Evolutionary conservation across 2,329 filamentous ascomycete species (phyloP).

Genomic region (Drechmeria coniospora): DNA sequence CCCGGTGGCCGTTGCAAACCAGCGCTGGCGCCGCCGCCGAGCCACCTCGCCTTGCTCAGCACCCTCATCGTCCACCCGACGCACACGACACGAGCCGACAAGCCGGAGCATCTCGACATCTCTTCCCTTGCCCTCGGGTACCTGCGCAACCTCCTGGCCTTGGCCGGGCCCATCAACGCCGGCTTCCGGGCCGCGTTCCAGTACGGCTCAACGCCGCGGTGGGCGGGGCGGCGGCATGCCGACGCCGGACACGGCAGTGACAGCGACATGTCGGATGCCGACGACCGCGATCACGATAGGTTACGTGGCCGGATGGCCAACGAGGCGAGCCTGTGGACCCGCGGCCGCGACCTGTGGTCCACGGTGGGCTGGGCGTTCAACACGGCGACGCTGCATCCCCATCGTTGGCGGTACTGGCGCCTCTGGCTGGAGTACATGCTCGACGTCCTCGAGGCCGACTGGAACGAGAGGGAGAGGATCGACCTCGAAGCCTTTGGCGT

Average conservation of each 20-base stretch:
- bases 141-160: slow-evolving; percentile 48
- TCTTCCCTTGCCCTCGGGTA: slow-evolving; percentile 54
- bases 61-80: slow-evolving; percentile 72
- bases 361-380: slow-evolving; percentile 87
- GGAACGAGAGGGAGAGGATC: slow-evolving; percentile 38
- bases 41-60: slow-evolving; percentile 60
- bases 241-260: slow-evolving; percentile 26
- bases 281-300: slow-evolving; percentile 31
- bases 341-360: slow-evolving; percentile 80
- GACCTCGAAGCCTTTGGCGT: slow-evolving; percentile 22
- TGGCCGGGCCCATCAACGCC: slow-evolving; percentile 56
- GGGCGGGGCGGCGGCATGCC: slow-evolving; percentile 16
- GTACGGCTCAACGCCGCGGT: slow-evolving; percentile 31
- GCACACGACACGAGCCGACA: slow-evolving; percentile 57
- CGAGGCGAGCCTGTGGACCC: slow-evolving; percentile 52
- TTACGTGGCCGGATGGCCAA: slow-evolving; percentile 46
- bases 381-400: slow-evolving; percentile 58
- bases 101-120: slow-evolving; percentile 43
- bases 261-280: slow-evolving; percentile 23
- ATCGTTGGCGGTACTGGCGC: slow-evolving; percentile 70
- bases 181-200: slow-evolving; percentile 56
- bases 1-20: slow-evolving; percentile 8
- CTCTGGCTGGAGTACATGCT: slow-evolving; percentile 68
- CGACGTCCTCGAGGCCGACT: slow-evolving; percentile 60
- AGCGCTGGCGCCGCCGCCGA: slow-evolving; percentile 49